Evolutionary conservation across 2,329 filamentous ascomycete species (phyloP), one percentile per base, ranked within the genome.

Genomic region (Exophiala calicioides): DNA sequence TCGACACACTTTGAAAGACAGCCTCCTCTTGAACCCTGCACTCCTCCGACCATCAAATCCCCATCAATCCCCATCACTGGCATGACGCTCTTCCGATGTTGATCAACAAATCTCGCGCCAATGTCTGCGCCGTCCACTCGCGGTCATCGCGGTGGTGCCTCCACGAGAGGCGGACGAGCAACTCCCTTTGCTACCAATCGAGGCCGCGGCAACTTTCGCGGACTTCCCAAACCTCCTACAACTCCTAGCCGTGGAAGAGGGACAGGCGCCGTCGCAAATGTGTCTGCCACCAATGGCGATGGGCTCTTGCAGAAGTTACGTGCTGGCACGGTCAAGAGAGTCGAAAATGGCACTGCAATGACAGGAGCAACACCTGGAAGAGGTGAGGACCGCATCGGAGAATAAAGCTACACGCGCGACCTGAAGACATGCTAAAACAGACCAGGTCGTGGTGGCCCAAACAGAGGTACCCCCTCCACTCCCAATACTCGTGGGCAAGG

Each of bases 111-210:
- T 24, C 13, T 18, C 31, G 38, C 37, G 44, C 40, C 45, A 44
- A 57, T 57, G 54, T 57, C 52, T 50, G 48, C 54, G 41, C 54
- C 44, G 44, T 45, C 49, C 50, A 47, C 42, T 30, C 54, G 54
- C 49, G 52, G 52, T 26, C 54, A 50, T 40, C 53, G 54, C 46
- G 54, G 54, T 44, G 54, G 54, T 42, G 49, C 35, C 39, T 41
- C 47, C n/a, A 39, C 47, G 13, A 54, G 52, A 41, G 54, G 41
- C 18, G 43, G 26, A 37, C 48, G 54, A 49, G 52, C 34, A 16
- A 43, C 37, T 16, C 26, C 36, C 24, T 39, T 27, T 20, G 24
- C 39, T 15, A 12, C 40, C 21, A 38, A 26, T 35, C 43, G 53
- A 30, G 50, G 44, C 24, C 52, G 55, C 44, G 53, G 50, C 50